These are phyloP conservation scores for Schizosaccharomyces japonicus DNA, from an alignment of 805 yeast genomes.

Conservation along the genomic window DNA sequence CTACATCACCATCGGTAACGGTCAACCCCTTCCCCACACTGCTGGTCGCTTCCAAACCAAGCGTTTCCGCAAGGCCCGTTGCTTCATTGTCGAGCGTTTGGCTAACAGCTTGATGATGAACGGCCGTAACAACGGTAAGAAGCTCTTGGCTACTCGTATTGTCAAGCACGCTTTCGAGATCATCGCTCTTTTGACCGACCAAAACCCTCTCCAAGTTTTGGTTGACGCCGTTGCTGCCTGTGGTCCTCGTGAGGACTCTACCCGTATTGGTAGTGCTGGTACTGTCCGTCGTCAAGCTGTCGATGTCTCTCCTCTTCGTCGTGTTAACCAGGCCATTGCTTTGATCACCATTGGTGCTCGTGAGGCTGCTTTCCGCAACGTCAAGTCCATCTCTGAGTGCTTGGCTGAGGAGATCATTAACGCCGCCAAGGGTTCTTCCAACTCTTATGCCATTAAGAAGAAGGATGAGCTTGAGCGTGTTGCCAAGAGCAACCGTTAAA, in stretches of 20 bases:
- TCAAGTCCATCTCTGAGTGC: slow-evolving; percentile 99
- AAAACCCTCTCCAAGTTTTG: slow-evolving; percentile 96
- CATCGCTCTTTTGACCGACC: slow-evolving; percentile 89
- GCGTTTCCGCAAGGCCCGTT: slow-evolving; percentile 99
- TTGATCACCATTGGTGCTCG: slow-evolving; percentile 96
- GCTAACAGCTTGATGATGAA: slow-evolving; percentile 99
- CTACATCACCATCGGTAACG: slow-evolving; percentile 93
- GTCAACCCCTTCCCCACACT: slow-evolving; percentile 95
- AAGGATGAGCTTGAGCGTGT: slow-evolving; percentile 99
- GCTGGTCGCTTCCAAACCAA: slow-evolving; percentile 98
- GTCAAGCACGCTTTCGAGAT: slow-evolving; percentile 98
- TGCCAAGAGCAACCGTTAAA: slow-evolving; percentile 99
- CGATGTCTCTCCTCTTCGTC: slow-evolving; percentile 99
- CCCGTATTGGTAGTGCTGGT: slow-evolving; percentile 99
- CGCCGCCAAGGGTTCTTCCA: slow-evolving; percentile 99
- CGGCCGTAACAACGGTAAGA: slow-evolving; percentile 99
- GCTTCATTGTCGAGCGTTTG: slow-evolving; percentile 97
- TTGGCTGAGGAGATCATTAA: slow-evolving; percentile 99
- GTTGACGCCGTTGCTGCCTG: slow-evolving; percentile 99
- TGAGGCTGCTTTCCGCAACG: slow-evolving; percentile 99
- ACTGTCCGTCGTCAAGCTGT: slow-evolving; percentile 99
- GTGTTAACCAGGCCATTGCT: slow-evolving; percentile 98
- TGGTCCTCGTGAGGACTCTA: slow-evolving; percentile 99
- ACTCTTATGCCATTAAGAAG: slow-evolving; percentile 99
- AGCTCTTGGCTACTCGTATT: slow-evolving; percentile 98